Base-by-base conservation (phyloP, 805 yeast species). In the Candida dendrica region DNA sequence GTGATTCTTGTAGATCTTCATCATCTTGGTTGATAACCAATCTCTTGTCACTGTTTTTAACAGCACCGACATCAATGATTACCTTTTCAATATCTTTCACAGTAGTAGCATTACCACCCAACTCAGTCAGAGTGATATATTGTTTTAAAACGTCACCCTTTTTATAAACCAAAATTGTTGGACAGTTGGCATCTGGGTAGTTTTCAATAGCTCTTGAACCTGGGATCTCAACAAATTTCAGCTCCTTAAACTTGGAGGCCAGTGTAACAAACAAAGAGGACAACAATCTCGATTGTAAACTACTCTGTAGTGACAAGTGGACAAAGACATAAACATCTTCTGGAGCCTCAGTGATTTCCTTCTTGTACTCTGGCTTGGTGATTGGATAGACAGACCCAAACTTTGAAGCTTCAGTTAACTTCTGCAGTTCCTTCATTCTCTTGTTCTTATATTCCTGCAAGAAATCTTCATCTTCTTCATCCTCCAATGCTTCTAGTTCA, bases 401-500 rank as follows among this genome's bases (percentile, higher is more conserved):
- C 52, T 74, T 72, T 41, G 77, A 68, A 37, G 65, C 68, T 29
- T 74, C 66, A 36, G 74, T 76, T 52, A 85, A 60, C 49, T 74
- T 71, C 49, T 76, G 69, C 47, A 93, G 63, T 59, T 91, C 95
- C n/a, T 71, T 74, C 59, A 91, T 65, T 48, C 98, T 71, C 58
- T 85, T 83, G 47, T 73, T 74, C 49, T 88, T 81, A 61, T 93
- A 93, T 47, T 68, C 66, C 46, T 84, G 79, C 45, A 93, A 64
- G 53, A 91, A 91, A 8, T 87, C 97, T 51, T 89, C 97, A 50
- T 87, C 95, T 55, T 91, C 97, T 34, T 88, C 95, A 51, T 83
- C 96, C 59, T 91, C 97, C 35, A 90, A 63, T 46, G 74, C 96
- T 42, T 84, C 95, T 38, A 93, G 68, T 58, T 89, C 97, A 31